These are phyloP conservation scores for Diutina sp. DNA, from an alignment of 1,139 yeast species.

Conservation along the genomic window DNA sequence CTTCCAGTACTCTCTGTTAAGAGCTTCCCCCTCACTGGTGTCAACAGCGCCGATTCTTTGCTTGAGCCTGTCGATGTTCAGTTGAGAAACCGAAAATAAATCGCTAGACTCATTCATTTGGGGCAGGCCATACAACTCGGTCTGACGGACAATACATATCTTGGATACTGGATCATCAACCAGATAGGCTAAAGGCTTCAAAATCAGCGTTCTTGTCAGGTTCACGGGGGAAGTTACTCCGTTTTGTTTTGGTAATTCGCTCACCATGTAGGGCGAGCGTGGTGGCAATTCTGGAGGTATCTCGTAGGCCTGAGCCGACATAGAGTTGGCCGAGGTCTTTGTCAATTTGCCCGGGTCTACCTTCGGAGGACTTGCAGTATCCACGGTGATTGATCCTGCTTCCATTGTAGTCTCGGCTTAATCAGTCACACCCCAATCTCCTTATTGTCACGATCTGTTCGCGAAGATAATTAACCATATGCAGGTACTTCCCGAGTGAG, in stretches of 20 bases:
- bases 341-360: not conserved
- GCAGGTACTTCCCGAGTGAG: not conserved
- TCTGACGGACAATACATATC: not conserved
- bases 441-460: not conserved
- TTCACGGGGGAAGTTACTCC: not conserved
- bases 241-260: not conserved
- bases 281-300: not conserved
- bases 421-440: not conserved
- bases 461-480: not conserved
- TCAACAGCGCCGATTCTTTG: not conserved
- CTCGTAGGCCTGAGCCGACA: not conserved
- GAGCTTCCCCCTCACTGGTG: not conserved
- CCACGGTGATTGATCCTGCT: not conserved
- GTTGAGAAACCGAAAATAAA: not conserved
- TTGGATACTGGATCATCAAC: not conserved
- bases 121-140: conserved; percentile 1
- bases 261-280: not conserved
- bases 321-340: not conserved
- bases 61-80: not conserved
- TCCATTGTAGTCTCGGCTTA: not conserved
- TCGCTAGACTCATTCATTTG: not conserved
- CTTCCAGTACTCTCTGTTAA: conserved; percentile 12
- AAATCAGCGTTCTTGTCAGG: not conserved
- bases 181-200: not conserved
- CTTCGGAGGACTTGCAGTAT: not conserved